These are phyloP conservation scores for Tetrahymena malaccensis DNA, from an alignment of 73 alveolate species.

Conservation along the genomic window DNA sequence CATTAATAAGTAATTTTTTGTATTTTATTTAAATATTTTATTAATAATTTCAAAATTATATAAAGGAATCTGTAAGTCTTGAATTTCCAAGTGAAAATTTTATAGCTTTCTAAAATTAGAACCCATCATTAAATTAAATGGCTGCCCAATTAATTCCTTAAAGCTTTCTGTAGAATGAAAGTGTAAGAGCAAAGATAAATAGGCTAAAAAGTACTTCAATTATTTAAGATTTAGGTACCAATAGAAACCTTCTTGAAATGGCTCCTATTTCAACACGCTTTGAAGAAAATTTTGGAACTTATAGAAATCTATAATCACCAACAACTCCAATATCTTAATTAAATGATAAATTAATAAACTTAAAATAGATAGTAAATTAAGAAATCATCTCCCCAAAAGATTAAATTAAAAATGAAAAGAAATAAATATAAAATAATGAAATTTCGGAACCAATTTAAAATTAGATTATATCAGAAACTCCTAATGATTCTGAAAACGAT, in stretches of 20 bases:
- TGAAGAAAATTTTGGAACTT: not conserved
- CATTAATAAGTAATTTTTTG: not conserved
- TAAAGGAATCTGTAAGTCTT: not conserved
- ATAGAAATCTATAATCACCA: not conserved
- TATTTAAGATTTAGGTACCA: not conserved
- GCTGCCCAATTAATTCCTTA: not conserved
- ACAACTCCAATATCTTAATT: not conserved
- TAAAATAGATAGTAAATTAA: not conserved
- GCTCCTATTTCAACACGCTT: not conserved
- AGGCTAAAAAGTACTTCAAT: not conserved
- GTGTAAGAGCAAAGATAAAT: not conserved
- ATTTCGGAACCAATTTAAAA: not conserved
- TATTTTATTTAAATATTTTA: not conserved
- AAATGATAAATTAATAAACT: not conserved
- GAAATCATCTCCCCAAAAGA: not conserved
- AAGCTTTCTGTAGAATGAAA: not conserved
- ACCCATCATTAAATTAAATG: not conserved
- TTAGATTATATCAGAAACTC: not conserved
- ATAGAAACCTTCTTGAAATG: not conserved
- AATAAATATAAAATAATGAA: not conserved
- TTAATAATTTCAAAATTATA: not conserved
- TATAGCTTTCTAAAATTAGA: not conserved
- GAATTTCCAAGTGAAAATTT: not conserved
- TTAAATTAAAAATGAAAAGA: not conserved
- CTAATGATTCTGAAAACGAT: not conserved